These are phyloP conservation scores for Herpetomonas tarakana DNA, from an alignment of 208 protist genomes.

Conservation along the genomic window DNA sequence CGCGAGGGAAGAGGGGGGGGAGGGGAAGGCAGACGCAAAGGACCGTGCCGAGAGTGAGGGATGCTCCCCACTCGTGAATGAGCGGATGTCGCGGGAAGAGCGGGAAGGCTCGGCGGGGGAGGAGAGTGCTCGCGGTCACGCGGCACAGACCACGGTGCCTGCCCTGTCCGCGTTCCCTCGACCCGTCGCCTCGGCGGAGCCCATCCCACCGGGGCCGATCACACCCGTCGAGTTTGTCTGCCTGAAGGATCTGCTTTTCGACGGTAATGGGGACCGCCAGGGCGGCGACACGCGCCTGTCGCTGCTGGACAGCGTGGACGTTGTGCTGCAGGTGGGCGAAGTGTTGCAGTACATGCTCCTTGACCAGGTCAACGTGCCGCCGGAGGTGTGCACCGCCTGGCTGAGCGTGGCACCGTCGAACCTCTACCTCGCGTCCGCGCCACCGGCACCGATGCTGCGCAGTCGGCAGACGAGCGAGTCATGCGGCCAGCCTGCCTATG, in stretches of 20 bases:
- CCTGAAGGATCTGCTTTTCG: slow-evolving; percentile 20
- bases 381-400: slow-evolving; percentile 37
- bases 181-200: neutral
- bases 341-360: slow-evolving; percentile 70
- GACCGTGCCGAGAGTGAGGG: neutral
- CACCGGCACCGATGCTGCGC: slow-evolving; percentile 4
- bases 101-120: neutral
- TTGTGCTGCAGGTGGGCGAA: slow-evolving; percentile 54
- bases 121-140: neutral
- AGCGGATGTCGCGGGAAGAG: neutral
- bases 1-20: neutral
- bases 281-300: slow-evolving; percentile 15
- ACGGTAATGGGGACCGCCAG: neutral
- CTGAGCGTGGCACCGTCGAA: slow-evolving; percentile 48
- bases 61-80: no score
- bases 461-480: neutral
- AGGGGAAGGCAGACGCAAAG: no score
- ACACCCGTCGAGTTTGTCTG: neutral
- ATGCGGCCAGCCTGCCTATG: neutral
- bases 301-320: slow-evolving; percentile 32
- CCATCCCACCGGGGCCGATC: no score
- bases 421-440: slow-evolving; percentile 34
- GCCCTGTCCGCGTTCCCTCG: no score
- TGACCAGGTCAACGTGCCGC: slow-evolving; percentile 43
- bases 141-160: no score